Conservation (phyloP, 1,284 basidiomycete genomes). For the Fomitopsis schrenkii region DNA sequence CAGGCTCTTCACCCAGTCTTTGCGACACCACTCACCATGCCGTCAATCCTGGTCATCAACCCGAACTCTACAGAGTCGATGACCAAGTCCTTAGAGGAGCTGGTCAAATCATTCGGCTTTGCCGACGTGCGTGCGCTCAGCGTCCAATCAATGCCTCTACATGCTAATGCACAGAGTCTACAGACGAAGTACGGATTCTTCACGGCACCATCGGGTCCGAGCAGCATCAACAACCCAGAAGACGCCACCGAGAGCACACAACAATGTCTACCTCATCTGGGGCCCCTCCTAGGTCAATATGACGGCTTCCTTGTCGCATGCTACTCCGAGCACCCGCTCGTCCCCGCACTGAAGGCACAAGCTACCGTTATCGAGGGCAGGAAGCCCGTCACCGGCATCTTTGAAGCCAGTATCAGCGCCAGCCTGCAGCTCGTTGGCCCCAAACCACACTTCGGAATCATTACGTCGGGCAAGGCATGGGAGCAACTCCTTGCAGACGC, state of each 20-base stretch:
- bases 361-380: background rate
- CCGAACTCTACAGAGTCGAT: constrained; percentile 45
- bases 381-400: constrained; percentile 40
- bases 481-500: constrained; percentile 32
- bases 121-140: background rate
- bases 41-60: constrained; percentile 41
- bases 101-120: constrained; percentile 15
- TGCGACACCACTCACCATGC: background rate
- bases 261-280: constrained; percentile 28
- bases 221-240: constrained; percentile 37
- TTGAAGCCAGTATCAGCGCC: constrained; percentile 39
- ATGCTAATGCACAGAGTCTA: constrained; percentile 15
- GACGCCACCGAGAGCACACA: constrained; percentile 36
- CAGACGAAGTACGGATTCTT: constrained; percentile 32
- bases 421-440: constrained; percentile 30
- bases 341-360: constrained; percentile 33
- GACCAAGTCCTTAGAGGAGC: constrained; percentile 34
- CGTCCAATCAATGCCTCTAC: constrained; percentile 16
- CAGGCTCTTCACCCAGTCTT: background rate
- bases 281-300: constrained; percentile 17
- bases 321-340: constrained; percentile 47
- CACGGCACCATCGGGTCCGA: constrained; percentile 27
- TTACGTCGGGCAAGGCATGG: constrained; percentile 46
- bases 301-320: constrained; percentile 44
- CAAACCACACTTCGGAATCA: constrained; percentile 34